Base-by-base conservation (phyloP, 2,329 filamentous ascomycete genomes). In the Colletotrichum spinosum region DNA sequence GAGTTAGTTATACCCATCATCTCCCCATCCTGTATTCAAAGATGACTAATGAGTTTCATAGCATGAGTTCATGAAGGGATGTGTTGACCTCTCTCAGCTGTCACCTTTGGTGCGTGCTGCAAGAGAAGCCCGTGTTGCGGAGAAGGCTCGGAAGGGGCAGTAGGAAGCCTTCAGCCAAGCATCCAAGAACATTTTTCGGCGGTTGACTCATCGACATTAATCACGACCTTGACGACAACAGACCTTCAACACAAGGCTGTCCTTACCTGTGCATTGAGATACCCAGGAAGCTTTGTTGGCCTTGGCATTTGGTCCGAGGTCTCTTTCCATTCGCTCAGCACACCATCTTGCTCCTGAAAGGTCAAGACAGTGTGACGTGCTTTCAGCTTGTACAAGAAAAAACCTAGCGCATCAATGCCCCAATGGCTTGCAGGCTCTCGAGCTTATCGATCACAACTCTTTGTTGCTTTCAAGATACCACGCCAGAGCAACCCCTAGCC, bases 61-160 rank as follows among this genome's bases (percentile, higher is more conserved):
- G 92, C 92, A 94, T 73, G 89, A 92, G 12, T 94, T 94, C 76
- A 93, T 94, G 90, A 89, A 89, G 73, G 78, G 85, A 68, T 94
- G 92, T 72, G 88, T 92, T 60, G 91, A 92, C 65, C 79, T 94
- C 13, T 84, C 84, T 59, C 93, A 94, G 65, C 84, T 98, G 59
- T 91, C 95, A 34, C 94, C 95, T 9, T 86, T 98, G 65, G 95
- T 98, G 56, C 88, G 90, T 73, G 92, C 94, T 46, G 95, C 95
- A 52, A 88, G 94, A 70, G 89, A 93, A 76, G 94, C 94, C 69
- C 88, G 94, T 76, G 92, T 92, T 34, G 91, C 95, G 73, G 95
- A 98, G 79, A 93, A 92, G 79, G 89, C 89, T 66, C 87, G 89
- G 69, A 92, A 92, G 77, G 89, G 79, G 25, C 77, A 82, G 73